phyloP scores from a whole-genome alignment of 495 filamentous ascomycete genomes.

The Hapsidospora chrysogenum region DNA sequence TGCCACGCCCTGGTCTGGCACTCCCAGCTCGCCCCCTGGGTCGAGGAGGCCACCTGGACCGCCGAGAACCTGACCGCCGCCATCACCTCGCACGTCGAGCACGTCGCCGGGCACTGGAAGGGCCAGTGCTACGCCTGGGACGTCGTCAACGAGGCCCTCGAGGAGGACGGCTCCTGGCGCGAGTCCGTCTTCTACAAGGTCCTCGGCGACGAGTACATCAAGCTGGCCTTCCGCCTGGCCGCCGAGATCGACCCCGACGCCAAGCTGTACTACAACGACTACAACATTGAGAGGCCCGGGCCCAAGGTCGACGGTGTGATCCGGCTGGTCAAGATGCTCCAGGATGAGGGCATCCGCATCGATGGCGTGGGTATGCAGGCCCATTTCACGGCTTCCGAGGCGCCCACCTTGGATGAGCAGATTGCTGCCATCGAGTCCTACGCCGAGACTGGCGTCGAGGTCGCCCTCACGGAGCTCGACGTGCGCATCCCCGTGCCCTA shows the following conservation, averaged over 20 bases:
- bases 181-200: conserved; percentile 36
- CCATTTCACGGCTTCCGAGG: conserved; percentile 40
- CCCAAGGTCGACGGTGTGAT: conserved; percentile 28
- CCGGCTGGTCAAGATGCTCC: conserved; percentile 34
- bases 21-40: conserved; percentile 40
- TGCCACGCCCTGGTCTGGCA: conserved; percentile 49
- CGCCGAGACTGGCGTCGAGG: conserved; percentile 35
- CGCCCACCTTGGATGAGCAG: conserved; percentile 28
- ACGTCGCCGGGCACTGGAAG: conserved; percentile 35
- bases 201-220: conserved; percentile 39
- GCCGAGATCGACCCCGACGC: conserved; percentile 35
- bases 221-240: conserved; percentile 36
- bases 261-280: conserved; percentile 57
- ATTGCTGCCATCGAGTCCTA: conserved; percentile 31
- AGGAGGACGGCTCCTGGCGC: conserved; percentile 49
- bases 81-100: conserved; percentile 37
- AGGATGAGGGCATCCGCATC: conserved; percentile 35
- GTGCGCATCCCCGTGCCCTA: conserved; percentile 35
- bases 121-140: conserved; percentile 42
- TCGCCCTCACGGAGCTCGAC: conserved; percentile 47
- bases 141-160: conserved; percentile 55
- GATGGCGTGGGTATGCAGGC: conserved; percentile 50
- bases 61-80: conserved; percentile 29
- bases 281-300: conserved; percentile 43
- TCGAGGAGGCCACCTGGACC: conserved; percentile 33